These are phyloP conservation scores for Botrytis pseudocinerea DNA, from an alignment of 2,329 filamentous ascomycete genomes.

Conservation along the genomic window DNA sequence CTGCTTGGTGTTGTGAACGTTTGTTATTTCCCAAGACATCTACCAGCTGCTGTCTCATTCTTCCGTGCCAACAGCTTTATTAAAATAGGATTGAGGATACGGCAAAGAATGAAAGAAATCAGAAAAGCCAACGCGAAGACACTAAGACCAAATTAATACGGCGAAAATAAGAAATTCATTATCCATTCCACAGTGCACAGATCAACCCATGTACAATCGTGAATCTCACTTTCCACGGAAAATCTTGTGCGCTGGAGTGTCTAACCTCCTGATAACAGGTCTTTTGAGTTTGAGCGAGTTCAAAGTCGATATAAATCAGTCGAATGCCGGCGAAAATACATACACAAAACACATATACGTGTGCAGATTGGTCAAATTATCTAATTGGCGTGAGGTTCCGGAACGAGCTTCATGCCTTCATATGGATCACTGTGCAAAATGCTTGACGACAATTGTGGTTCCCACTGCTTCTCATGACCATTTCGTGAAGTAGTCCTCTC, in stretches of 20 bases:
- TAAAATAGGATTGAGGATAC: neutral
- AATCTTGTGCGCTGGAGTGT: neutral
- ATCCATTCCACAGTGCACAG: conserved; percentile 5
- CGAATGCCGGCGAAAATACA: neutral
- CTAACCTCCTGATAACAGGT: neutral
- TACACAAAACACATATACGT: neutral
- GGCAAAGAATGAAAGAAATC: neutral
- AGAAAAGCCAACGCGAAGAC: neutral
- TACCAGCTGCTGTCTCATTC: neutral
- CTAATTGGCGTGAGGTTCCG: conserved; percentile 27
- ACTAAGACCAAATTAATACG: neutral
- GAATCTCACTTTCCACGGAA: neutral
- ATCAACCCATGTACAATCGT: neutral
- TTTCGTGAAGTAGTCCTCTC: conserved; percentile 16
- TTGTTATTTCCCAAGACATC: neutral
- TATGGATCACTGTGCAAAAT: conserved; percentile 27
- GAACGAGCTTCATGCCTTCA: conserved; percentile 34
- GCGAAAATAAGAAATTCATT: neutral
- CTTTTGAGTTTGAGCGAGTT: neutral
- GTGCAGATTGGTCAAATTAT: neutral
- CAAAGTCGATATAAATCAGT: neutral
- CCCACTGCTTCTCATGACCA: conserved; percentile 26
- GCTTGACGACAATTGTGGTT: conserved; percentile 22
- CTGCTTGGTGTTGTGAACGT: neutral
- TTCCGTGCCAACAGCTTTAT: neutral